A percentile compares a stretch with the other conserved stretches of the same genome.
phyloP scores from a whole-genome alignment of 257 asterid genomes.

The Solanum ahanhuiri region DNA sequence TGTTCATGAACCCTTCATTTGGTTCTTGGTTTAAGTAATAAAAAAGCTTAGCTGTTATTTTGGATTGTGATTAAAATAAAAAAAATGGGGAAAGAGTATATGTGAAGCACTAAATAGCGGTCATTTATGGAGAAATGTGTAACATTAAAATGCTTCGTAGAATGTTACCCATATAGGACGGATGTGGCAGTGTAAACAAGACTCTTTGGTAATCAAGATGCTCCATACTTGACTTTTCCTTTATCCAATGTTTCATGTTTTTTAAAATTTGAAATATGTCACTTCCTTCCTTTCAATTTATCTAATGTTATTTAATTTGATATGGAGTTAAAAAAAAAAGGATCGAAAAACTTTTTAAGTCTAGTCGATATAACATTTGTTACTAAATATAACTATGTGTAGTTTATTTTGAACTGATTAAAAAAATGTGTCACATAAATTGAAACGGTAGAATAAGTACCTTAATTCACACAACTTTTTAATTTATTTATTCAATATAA shows the following conservation, averaged over 20 bases:
- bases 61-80: background rate
- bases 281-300: no score
- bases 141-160: background rate
- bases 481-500: no score
- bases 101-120: background rate
- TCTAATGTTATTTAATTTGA: no score
- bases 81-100: background rate
- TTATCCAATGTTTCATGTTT: background rate
- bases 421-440: no score
- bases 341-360: no score
- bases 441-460: no score
- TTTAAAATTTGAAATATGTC: background rate
- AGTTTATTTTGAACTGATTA: no score
- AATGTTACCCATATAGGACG: background rate
- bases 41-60: background rate
- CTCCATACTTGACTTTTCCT: background rate
- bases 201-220: background rate
- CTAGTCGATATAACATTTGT: no score
- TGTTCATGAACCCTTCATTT: background rate
- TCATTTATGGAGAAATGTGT: background rate
- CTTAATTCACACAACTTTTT: no score
- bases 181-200: background rate
- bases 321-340: no score
- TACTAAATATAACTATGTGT: no score
- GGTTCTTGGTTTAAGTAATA: background rate